A percentile compares a stretch with the other conserved stretches of the same genome.
Evolutionary conservation across 345 rosid genomes (phyloP).

Genomic region (Hibiscus mutabilis): DNA sequence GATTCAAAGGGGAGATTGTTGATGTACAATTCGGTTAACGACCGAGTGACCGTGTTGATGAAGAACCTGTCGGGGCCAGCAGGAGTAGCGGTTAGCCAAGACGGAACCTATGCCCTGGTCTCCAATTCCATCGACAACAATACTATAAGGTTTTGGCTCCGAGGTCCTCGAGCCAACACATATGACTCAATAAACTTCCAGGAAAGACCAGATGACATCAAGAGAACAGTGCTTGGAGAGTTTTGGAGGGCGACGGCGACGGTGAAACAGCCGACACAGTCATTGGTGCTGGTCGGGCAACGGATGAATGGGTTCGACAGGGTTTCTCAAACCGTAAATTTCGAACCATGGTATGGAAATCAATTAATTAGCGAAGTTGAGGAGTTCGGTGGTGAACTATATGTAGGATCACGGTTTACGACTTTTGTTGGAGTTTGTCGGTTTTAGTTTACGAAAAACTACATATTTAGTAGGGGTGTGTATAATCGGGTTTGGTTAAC

Average conservation of each 20-base stretch:
- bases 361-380: constrained; percentile 15
- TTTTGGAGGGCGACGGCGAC: constrained; percentile 14
- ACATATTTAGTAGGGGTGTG: no score
- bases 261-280: neutral
- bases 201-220: constrained; percentile 14
- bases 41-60: constrained; percentile 12
- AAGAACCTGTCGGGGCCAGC: constrained; percentile 13
- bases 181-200: neutral
- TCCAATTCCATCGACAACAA: constrained; percentile 8
- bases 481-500: no score
- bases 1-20: constrained; percentile 21
- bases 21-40: neutral
- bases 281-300: neutral
- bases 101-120: constrained; percentile 6
- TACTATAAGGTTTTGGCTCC: constrained; percentile 15
- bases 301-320: constrained; percentile 3
- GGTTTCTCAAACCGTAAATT: neutral
- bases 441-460: no score
- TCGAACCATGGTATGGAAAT: constrained; percentile 9
- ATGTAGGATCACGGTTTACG: constrained; percentile 1
- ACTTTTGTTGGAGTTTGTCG: constrained; percentile 13
- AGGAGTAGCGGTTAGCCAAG: constrained; percentile 14
- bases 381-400: neutral
- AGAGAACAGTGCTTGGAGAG: neutral
- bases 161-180: constrained; percentile 14